Percentiles rank a stretch among this genome's conserved stretches.
Conservation (phyloP, 1,284 basidiomycete genomes). For the Puccinia novopanici region DNA sequence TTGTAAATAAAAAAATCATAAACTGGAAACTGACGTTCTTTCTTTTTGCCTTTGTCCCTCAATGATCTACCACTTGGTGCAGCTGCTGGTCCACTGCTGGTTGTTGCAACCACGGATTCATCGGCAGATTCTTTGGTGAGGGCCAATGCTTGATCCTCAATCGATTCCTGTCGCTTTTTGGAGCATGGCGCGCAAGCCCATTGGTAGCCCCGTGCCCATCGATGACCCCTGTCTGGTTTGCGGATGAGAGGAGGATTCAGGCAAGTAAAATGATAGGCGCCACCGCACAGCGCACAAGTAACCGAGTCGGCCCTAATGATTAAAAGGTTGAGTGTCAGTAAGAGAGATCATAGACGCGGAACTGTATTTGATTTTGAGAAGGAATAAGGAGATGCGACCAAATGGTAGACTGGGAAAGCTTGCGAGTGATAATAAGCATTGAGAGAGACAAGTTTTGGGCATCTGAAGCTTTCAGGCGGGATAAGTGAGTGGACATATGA, state of each 20-base stretch:
- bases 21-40: constrained; percentile 39
- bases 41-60: constrained; percentile 50
- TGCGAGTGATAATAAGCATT: background rate
- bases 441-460: background rate
- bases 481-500: background rate
- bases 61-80: constrained; percentile 28
- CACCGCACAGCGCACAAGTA: constrained; percentile 45
- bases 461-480: background rate
- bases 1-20: background rate
- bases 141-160: constrained; percentile 41
- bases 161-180: constrained; percentile 48
- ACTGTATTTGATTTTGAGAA: background rate
- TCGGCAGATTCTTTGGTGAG: constrained; percentile 24
- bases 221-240: constrained; percentile 49
- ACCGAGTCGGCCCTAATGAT: constrained; percentile 47
- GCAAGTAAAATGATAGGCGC: constrained; percentile 50
- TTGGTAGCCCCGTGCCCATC: constrained; percentile 47
- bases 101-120: constrained; percentile 5
- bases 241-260: constrained; percentile 50
- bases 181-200: constrained; percentile 51
- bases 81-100: constrained; percentile 2
- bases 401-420: background rate
- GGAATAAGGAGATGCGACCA: background rate
- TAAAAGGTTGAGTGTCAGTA: background rate
- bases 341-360: background rate